These are phyloP conservation scores for Yarrowia alimentaria DNA, from an alignment of 805 yeast genomes.

Conservation along the genomic window DNA sequence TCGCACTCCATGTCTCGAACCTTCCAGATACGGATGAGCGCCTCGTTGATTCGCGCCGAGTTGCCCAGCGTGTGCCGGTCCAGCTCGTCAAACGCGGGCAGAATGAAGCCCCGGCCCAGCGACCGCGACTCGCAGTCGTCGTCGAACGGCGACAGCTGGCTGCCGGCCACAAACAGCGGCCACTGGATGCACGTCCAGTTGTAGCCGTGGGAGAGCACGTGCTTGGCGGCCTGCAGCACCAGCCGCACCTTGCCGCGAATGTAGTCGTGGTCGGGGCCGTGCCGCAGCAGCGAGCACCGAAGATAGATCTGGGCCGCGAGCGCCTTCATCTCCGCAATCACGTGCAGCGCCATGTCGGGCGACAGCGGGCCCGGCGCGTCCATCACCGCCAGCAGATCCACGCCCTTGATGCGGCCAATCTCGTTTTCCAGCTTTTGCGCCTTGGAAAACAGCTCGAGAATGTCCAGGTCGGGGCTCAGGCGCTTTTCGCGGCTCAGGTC, in stretches of 20 bases:
- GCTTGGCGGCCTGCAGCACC: constrained; percentile 10
- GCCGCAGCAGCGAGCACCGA: constrained; percentile 9
- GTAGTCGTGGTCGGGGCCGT: constrained; percentile 16
- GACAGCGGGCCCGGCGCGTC: neutral
- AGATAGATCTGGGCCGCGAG: constrained; percentile 13
- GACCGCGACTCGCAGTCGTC: constrained; percentile 12
- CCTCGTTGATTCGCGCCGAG: constrained; percentile 16
- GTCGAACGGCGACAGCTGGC: constrained; percentile 10
- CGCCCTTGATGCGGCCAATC: constrained; percentile 22
- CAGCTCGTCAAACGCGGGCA: constrained; percentile 17
- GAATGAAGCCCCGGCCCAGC: constrained; percentile 7
- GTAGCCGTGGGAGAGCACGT: constrained; percentile 12
- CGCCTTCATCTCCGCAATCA: constrained; percentile 9
- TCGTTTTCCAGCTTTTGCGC: constrained; percentile 23
- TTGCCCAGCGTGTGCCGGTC: constrained; percentile 14
- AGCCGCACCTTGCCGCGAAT: constrained; percentile 17
- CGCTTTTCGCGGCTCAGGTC: constrained; percentile 13
- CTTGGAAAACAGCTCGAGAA: constrained; percentile 13
- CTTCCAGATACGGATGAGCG: constrained; percentile 13
- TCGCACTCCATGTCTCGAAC: constrained; percentile 17
- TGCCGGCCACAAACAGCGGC: neutral
- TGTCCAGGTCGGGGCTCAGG: constrained; percentile 22
- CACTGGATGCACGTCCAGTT: constrained; percentile 16
- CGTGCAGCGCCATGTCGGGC: constrained; percentile 15
- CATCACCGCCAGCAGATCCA: constrained; percentile 5